Percentiles rank a stretch among this genome's conserved stretches.
phyloP scores from a whole-genome alignment of 73 alveolate species.

The Uronychia setigera region DNA sequence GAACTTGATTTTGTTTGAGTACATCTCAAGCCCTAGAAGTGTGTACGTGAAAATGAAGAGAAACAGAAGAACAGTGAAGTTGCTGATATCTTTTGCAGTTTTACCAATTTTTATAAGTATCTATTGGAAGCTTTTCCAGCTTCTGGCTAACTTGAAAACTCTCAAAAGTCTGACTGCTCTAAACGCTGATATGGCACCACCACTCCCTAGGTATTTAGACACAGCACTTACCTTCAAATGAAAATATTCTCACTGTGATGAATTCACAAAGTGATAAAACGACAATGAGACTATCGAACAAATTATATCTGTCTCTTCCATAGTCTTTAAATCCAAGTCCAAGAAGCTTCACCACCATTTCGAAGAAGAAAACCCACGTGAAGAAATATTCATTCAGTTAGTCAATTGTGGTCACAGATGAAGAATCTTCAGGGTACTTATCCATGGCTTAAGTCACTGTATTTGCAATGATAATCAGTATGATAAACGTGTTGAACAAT shows the following conservation, averaged over 20 bases:
- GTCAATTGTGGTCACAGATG: background rate
- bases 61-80: slow-evolving; percentile 28
- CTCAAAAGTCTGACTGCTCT: slow-evolving; percentile 48
- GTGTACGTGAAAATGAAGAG: slow-evolving; percentile 49
- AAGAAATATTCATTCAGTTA: slow-evolving; percentile 23
- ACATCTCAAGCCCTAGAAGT: slow-evolving; percentile 43
- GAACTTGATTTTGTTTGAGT: slow-evolving; percentile 15
- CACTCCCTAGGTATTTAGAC: slow-evolving; percentile 3
- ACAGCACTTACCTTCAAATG: slow-evolving; percentile 13
- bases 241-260: slow-evolving; percentile 26
- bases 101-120: slow-evolving; percentile 17
- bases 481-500: slow-evolving; percentile 10
- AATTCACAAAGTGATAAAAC: slow-evolving; percentile 38
- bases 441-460: slow-evolving; percentile 24
- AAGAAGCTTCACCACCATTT: slow-evolving; percentile 20
- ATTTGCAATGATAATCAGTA: slow-evolving; percentile 16
- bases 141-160: slow-evolving; percentile 35
- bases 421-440: slow-evolving; percentile 6
- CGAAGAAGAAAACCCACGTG: slow-evolving; percentile 22
- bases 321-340: slow-evolving; percentile 39
- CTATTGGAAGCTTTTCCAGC: slow-evolving; percentile 37
- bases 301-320: slow-evolving; percentile 25
- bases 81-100: slow-evolving; percentile 35
- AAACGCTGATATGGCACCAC: slow-evolving; percentile 49
- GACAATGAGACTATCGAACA: slow-evolving; percentile 35